Conservation (phyloP, 2,329 filamentous ascomycete genomes). For the Hypomyces perniciosus region DNA sequence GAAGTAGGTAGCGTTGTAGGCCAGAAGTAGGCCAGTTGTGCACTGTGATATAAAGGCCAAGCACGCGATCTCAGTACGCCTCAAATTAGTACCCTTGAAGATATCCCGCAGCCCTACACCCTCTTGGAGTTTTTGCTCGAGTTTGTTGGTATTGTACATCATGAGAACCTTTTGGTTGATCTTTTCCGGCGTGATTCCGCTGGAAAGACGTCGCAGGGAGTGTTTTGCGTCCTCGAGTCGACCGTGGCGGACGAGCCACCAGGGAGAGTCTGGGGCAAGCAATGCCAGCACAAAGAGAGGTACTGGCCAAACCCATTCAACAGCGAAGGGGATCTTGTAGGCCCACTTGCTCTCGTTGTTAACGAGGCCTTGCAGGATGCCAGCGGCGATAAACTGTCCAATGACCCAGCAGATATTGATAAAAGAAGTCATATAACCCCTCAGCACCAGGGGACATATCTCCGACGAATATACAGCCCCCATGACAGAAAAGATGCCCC, state of each 20-base stretch:
- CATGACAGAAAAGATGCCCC: slow-evolving; percentile 34
- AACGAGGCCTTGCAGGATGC: slow-evolving; percentile 11
- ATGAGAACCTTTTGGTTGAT: slow-evolving; percentile 10
- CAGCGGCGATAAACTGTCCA: slow-evolving; percentile 11
- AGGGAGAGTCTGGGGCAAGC: slow-evolving; percentile 32
- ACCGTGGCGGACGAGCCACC: slow-evolving; percentile 34
- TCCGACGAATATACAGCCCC: slow-evolving; percentile 38
- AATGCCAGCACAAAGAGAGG: slow-evolving; percentile 11
- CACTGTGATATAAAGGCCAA: slow-evolving; percentile 30
- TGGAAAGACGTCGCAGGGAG: slow-evolving; percentile 6
- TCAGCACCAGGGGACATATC: slow-evolving; percentile 24
- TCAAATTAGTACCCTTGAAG: slow-evolving; percentile 33
- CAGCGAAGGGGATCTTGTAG: slow-evolving; percentile 21
- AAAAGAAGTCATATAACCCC: slow-evolving; percentile 33
- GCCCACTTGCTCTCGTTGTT: slow-evolving; percentile 16
- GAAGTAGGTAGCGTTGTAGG: slow-evolving; percentile 37
- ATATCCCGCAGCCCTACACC: slow-evolving; percentile 29
- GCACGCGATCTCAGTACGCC: slow-evolving; percentile 33
- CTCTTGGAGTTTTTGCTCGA: slow-evolving; percentile 17
- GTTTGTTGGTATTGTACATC: slow-evolving; percentile 4
- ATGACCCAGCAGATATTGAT: slow-evolving; percentile 18
- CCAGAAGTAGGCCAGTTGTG: slow-evolving; percentile 30
- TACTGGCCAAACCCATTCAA: slow-evolving; percentile 21
- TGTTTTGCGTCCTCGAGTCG: slow-evolving; percentile 24
- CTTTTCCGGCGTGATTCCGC: slow-evolving; percentile 7